These are phyloP conservation scores for Fusarium beomiforme DNA, from an alignment of 2,329 filamentous ascomycete genomes.

Conservation along the genomic window DNA sequence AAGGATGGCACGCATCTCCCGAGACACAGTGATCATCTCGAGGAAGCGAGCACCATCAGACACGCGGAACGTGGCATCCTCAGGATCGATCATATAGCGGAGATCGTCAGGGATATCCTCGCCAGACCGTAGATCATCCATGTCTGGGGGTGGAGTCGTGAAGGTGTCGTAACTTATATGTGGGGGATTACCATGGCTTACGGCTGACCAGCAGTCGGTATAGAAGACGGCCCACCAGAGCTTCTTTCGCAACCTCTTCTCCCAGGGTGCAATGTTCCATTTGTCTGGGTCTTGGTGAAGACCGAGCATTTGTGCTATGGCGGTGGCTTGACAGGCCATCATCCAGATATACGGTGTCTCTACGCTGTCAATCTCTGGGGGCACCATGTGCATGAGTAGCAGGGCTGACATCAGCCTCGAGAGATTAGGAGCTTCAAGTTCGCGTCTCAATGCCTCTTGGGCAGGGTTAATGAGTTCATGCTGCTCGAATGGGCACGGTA, in stretches of 20 bases:
- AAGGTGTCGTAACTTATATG: conserved; percentile 55
- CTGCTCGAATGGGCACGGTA: conserved; percentile 51
- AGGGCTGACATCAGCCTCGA: conserved; percentile 59
- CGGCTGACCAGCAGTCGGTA: conserved; percentile 56
- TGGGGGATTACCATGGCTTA: conserved; percentile 59
- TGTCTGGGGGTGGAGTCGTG: conserved; percentile 50
- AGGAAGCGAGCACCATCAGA: conserved; percentile 52
- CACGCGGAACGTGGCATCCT: conserved; percentile 46
- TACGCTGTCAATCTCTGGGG: conserved; percentile 56
- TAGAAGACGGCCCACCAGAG: conserved; percentile 58
- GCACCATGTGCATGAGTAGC: conserved; percentile 56
- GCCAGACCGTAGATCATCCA: conserved; percentile 56
- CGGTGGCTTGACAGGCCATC: conserved; percentile 54
- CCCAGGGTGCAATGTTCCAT: conserved; percentile 56
- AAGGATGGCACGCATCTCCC: conserved; percentile 46
- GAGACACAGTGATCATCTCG: conserved; percentile 47
- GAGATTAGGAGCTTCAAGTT: conserved; percentile 58
- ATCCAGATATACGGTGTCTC: conserved; percentile 59
- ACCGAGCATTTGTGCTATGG: conserved; percentile 58
- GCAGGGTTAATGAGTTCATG: conserved; percentile 54
- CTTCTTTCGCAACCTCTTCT: conserved; percentile 55
- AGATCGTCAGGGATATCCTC: conserved; percentile 53
- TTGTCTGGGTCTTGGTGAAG: conserved; percentile 54
- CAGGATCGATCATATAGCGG: conserved; percentile 48
- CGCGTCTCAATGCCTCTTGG: conserved; percentile 54